A percentile compares a stretch with the other conserved stretches of the same genome.
Evolutionary conservation across 768 basidiomycete species (phyloP).

Genomic region (Collybia mongolica): DNA sequence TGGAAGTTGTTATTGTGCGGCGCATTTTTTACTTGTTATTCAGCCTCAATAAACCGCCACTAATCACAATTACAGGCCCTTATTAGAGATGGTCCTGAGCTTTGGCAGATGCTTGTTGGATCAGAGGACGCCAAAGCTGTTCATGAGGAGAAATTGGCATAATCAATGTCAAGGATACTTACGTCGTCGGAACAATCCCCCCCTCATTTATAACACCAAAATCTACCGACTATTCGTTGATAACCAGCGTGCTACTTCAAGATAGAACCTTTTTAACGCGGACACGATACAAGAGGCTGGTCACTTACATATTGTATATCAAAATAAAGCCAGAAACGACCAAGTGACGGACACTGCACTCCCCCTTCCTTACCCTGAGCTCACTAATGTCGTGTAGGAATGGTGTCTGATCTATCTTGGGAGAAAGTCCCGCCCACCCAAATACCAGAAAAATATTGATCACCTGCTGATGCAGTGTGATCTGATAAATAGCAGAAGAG

Average conservation of each 20-base stretch:
- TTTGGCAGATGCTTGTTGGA: conserved; percentile 57
- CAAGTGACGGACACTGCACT: no score
- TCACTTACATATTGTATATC: not conserved
- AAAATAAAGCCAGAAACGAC: no score
- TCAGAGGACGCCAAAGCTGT: conserved; percentile 22
- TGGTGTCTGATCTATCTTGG: no score
- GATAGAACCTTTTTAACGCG: no score
- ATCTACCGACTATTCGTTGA: not conserved
- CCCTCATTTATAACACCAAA: not conserved
- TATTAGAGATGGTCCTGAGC: conserved; percentile 76
- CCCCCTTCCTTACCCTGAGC: no score
- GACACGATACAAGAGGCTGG: no score
- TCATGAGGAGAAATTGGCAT: not conserved
- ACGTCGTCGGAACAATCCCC: not conserved
- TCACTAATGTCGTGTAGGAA: no score
- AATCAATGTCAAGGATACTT: not conserved
- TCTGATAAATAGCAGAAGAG: no score
- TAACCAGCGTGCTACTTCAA: no score
- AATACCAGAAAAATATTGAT: no score
- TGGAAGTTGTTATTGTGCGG: conserved; percentile 89
- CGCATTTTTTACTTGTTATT: not conserved
- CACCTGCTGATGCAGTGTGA: no score
- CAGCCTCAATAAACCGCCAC: conserved; percentile 1
- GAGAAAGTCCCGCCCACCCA: no score
- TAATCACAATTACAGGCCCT: conserved; percentile 46